Base-by-base conservation (phyloP, 169 alveolate genomes). In the Plasmodium yoelii region DNA sequence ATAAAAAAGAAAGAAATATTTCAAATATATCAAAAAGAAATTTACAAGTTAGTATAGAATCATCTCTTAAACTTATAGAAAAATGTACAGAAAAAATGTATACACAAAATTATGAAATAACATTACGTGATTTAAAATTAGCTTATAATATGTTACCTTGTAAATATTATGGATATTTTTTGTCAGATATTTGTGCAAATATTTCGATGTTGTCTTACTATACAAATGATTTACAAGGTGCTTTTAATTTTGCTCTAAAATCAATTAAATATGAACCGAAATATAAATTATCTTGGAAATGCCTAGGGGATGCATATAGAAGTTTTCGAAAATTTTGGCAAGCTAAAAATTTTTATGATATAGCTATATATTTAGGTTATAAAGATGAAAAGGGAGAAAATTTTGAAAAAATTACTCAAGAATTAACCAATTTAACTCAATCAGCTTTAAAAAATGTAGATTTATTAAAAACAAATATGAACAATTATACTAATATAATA, bases 61-160 rank as follows among this genome's bases (percentile, higher is more conserved):
- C 90, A 15, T 80, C 90, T 39, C 19, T 80, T n/a, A 80, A 80
- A 46, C 26, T 80, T 28, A 67, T 80, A 39, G 90, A 80, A 65
- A 64, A 80, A 13, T 80, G 90, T 34, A 65, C 22, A 28, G n/a
- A 80, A 67, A 80, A 64, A 12, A 10, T 80, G 28, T 80, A 80
- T 53, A 65, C 60, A 46, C 90, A 80, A 26, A 80, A 80, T 42
- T 80, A 65, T 53, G 90, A 80, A 67, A 19, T 55, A 49, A 80
- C 90, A 13, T 53, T 80, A 34, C 71, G 68, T 47, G 90, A 80
- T 55, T 80, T 80, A 28, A 80, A 80, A 67, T 34, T 67, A 67
- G 90, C 90, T 34, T 80, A 80, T 67, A 80, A 56, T 28, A 80
- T 80, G 90, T 26, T 80, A 4, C 90, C 90, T 26, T 80, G 90